These are phyloP conservation scores for Geotrichum restrictum DNA, from an alignment of 1,139 yeast species.

Conservation along the genomic window DNA sequence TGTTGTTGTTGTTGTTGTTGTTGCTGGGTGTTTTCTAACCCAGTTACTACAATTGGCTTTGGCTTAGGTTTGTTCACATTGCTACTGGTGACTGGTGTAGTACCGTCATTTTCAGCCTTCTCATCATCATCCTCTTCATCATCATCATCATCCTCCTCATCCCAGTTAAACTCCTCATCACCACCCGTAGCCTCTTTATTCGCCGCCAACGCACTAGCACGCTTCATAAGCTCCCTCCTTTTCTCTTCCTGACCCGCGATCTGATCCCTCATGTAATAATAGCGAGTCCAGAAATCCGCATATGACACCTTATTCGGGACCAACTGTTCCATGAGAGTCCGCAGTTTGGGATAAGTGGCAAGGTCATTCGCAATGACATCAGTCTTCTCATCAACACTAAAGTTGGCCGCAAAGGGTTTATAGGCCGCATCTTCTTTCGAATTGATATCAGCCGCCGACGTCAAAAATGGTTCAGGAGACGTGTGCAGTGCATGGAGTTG, in stretches of 20 bases:
- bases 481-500: slow-evolving; percentile 52
- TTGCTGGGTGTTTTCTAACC: too few relatives aligned
- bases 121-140: slow-evolving; percentile 25
- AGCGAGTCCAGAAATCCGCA: slow-evolving; percentile 69
- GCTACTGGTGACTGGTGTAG: too few relatives aligned
- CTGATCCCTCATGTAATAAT: slow-evolving; percentile 54
- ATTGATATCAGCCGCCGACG: slow-evolving; percentile 20
- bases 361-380: slow-evolving; percentile 51
- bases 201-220: slow-evolving; percentile 39
- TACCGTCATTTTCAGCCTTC: slow-evolving; percentile 6
- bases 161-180: slow-evolving; percentile 57
- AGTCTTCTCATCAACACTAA: slow-evolving; percentile 52
- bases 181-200: slow-evolving; percentile 39
- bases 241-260: slow-evolving; percentile 62
- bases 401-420: slow-evolving; percentile 36
- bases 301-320: slow-evolving; percentile 61
- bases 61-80: too few relatives aligned
- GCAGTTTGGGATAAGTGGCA: slow-evolving; percentile 51
- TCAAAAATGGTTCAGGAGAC: slow-evolving; percentile 45
- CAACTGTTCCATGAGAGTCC: slow-evolving; percentile 55
- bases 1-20: too few relatives aligned
- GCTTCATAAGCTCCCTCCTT: slow-evolving; percentile 57
- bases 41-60: too few relatives aligned
- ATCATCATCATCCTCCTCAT: slow-evolving; percentile 53
- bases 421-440: slow-evolving; percentile 37